Evolutionary conservation across 2,329 filamentous ascomycete genomes (phyloP).

Genomic region (Fusarium sp.): DNA sequence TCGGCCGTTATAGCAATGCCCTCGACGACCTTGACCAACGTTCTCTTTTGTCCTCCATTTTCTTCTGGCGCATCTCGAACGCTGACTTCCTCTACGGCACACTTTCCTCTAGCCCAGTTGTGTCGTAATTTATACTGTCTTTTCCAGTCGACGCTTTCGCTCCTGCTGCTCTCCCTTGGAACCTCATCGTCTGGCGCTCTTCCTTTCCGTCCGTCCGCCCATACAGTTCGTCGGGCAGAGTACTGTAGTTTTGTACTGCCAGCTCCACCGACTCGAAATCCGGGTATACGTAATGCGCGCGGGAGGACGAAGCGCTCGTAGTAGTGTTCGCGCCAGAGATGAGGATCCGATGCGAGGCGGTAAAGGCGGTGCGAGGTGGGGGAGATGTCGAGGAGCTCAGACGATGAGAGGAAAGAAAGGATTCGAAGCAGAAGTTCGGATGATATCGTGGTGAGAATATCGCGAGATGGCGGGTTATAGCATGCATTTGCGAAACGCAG

Average conservation of each 20-base stretch:
- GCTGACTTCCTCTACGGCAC: conserved; percentile 83
- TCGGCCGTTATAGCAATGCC: conserved; percentile 86
- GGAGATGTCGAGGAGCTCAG: conserved; percentile 74
- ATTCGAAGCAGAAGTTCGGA: conserved; percentile 92
- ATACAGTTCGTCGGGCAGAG: conserved; percentile 60
- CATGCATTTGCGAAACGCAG: conserved; percentile 31
- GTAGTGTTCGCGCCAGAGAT: conserved; percentile 93
- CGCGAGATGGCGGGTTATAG: conserved; percentile 52
- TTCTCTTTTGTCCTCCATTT: conserved; percentile 63
- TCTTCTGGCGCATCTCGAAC: conserved; percentile 61
- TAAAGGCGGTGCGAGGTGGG: conserved; percentile 83
- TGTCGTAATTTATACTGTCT: conserved; percentile 88
- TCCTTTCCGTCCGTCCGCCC: conserved; percentile 62
- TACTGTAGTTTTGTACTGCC: conserved; percentile 60
- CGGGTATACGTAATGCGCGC: conserved; percentile 81
- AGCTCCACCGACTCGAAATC: conserved; percentile 63
- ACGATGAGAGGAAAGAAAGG: conserved; percentile 80
- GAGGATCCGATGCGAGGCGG: conserved; percentile 81
- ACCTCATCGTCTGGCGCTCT: conserved; percentile 59
- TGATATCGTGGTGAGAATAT: conserved; percentile 81
- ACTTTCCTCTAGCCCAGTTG: conserved; percentile 90
- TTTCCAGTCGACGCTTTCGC: conserved; percentile 81
- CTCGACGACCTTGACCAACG: conserved; percentile 83
- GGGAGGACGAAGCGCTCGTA: conserved; percentile 90
- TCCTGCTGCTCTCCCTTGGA: conserved; percentile 9